A percentile compares a stretch with the other conserved stretches of the same genome.
phyloP scores from a whole-genome alignment of 2,329 filamentous ascomycete species.

The Aspergillus vadensis region DNA sequence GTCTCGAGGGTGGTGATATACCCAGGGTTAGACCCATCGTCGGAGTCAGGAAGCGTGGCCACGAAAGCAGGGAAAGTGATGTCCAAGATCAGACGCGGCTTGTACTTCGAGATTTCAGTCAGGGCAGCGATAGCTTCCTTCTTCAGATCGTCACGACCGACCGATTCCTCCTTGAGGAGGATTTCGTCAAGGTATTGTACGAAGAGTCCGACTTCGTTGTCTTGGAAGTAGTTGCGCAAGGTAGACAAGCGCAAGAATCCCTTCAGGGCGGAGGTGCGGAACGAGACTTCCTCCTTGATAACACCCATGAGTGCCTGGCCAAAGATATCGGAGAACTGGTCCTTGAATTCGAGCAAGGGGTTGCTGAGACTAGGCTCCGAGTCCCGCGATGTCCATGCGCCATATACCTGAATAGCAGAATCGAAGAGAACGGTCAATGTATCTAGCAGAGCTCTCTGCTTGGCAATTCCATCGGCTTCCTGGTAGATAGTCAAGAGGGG shows the following conservation, averaged over 20 bases:
- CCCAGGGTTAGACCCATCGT: conserved; percentile 46
- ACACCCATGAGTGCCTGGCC: conserved; percentile 57
- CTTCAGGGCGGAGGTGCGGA: conserved; percentile 51
- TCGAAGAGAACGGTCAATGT: conserved; percentile 60
- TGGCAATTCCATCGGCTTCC: conserved; percentile 62
- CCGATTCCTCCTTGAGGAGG: conserved; percentile 60
- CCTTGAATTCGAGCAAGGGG: conserved; percentile 51
- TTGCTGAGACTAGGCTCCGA: conserved; percentile 42
- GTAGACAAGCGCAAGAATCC: conserved; percentile 51
- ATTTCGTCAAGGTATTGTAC: conserved; percentile 63
- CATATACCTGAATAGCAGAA: conserved; percentile 60
- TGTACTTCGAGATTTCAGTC: conserved; percentile 62
- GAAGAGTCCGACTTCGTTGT: conserved; percentile 55
- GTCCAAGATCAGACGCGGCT: conserved; percentile 63
- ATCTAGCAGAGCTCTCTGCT: conserved; percentile 64
- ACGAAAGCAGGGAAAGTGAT: conserved; percentile 68
- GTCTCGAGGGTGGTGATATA: conserved; percentile 63
- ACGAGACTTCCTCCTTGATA: conserved; percentile 54
- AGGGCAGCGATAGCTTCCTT: conserved; percentile 61
- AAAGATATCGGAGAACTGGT: conserved; percentile 57
- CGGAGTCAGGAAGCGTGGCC: conserved; percentile 62
- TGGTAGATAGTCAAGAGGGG: conserved; percentile 62
- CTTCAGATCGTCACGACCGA: conserved; percentile 59
- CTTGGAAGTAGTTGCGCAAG: conserved; percentile 51
- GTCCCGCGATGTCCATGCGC: conserved; percentile 55